Percentiles rank a stretch among this genome's conserved stretches.
These are phyloP conservation scores for Phytophthora fragariae DNA, from an alignment of 352 stramenopile genomes.

Conservation along the genomic window DNA sequence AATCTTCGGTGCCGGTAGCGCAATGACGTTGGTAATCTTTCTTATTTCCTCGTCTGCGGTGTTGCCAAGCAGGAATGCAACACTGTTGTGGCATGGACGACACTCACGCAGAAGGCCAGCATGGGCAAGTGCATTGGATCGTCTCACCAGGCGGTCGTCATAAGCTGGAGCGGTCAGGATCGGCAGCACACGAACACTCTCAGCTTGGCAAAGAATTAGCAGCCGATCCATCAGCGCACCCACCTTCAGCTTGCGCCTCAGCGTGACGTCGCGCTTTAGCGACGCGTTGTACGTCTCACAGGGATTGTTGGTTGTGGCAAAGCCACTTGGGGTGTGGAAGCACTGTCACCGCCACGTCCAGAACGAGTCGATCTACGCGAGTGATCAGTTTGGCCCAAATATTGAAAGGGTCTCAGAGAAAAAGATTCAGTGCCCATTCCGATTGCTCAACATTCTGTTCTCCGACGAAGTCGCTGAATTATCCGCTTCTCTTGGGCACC, in stretches of 20 bases:
- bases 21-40: conserved; percentile 3
- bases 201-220: neutral
- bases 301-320: conserved; percentile 38
- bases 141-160: conserved; percentile 2
- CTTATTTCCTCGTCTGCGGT: neutral
- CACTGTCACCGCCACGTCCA: conserved; percentile 26
- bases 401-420: no score
- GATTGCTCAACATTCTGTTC: no score
- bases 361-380: no score
- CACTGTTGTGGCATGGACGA: neutral
- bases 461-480: no score
- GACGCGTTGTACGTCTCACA: conserved; percentile 36
- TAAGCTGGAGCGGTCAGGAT: neutral
- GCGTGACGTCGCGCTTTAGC: conserved; percentile 37
- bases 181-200: neutral
- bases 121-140: neutral
- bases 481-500: no score
- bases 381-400: no score
- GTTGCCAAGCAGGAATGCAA: conserved; percentile 6
- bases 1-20: neutral
- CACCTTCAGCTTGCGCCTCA: conserved; percentile 18
- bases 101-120: conserved; percentile 11
- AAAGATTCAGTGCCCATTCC: no score
- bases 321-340: conserved; percentile 16
- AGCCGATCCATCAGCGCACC: conserved; percentile 5